Evolutionary conservation across 108 stramenopile species (phyloP), one percentile per base, ranked within the genome.

Genomic region (Fragilaria crotonensis): DNA sequence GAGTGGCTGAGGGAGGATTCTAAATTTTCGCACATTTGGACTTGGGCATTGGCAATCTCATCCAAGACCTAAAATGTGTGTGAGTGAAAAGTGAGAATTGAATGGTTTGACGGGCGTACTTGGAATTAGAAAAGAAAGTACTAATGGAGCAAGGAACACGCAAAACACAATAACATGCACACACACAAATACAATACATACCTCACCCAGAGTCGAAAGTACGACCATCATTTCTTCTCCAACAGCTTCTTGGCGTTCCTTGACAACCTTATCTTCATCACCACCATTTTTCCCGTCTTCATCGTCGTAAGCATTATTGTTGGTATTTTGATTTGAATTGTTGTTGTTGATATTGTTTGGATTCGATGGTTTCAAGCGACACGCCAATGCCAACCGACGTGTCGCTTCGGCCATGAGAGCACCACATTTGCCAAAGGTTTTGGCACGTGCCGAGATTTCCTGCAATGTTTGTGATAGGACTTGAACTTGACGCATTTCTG

Each of bases 341-440:
- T n/a, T n/a, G n/a, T n/a, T n/a, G n/a, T n/a, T n/a, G n/a, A n/a
- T n/a, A n/a, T n/a, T n/a, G n/a, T 54, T 25, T 54, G 25, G 21
- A 41, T 14, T 41, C 54, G 71, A 48, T 51, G 72, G 57, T 61
- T 73, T 51, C 53, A 93, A 67, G 18, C 72, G 67, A 70, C 91
- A 93, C 7, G 87, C 70, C 27, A 69, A 48, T 20, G 79, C 71
- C 48, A 93, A 50, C n/a, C 87, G 70, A 25, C 84, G 67, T 9
- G 86, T 89, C 2, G 85, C 79, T 67, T 93, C 88, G 25, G 83
- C 67, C 91, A 93, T 93, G 27, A 87, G 52, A 31, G 78, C 72
- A 23, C 91, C 87, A 49, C 81, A 87, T 58, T 85, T 84, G 22
- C 79, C 78, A 59, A 87, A 89, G 27, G 91, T 87, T 45, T 80